Evolutionary conservation across 768 basidiomycete species (phyloP), one percentile per base, ranked within the genome.

Genomic region (Pleurotus djamor): DNA sequence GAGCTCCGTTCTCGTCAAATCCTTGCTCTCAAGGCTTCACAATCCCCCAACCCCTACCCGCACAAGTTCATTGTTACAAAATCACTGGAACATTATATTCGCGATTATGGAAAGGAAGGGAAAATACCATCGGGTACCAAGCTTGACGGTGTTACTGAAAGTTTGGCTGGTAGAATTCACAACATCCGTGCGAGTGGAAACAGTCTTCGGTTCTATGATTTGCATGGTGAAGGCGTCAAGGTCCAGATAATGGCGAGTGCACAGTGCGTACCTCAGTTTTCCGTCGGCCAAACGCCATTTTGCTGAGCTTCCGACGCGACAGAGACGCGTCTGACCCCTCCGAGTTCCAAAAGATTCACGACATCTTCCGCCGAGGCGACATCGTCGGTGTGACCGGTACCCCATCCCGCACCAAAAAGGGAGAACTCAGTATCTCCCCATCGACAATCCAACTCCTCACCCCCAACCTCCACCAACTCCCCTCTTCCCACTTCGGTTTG

Each of bases 1-100:
- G 95, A 98, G 69, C 77, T 94, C 65, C 90, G 97, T 65, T 93
- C 91, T 33, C 86, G 94, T 50, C 87, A 92, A 66, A 94, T 99
- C 66, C 83, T 87, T 63, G 85, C 87, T 65, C 84, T 99, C 62
- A 89, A 92, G 74, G 81, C 88, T 69, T 90, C 91, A 33, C 89
- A 90, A 71, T 73, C 83, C 5, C 96, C 96, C 2, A 91, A 96
- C 71, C 97, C 97, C 2, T 99, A 98, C 78, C 97, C 97, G 5
- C 97, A 99, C 88, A 99, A 99, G 85, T 99, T 99, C 77, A 73
- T 96, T 65, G 96, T 98, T 17, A 79, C 88, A 59, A 79, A 74
- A 61, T 93, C 92, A 6, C 79, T 99, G 68, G 76, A 85, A 2
- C 68, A 76, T 4, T 99, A 88, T 75, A 83, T 98, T 71, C 71